phyloP scores from a whole-genome alignment of 169 alveolate species.

The Blepharisma undulans region DNA sequence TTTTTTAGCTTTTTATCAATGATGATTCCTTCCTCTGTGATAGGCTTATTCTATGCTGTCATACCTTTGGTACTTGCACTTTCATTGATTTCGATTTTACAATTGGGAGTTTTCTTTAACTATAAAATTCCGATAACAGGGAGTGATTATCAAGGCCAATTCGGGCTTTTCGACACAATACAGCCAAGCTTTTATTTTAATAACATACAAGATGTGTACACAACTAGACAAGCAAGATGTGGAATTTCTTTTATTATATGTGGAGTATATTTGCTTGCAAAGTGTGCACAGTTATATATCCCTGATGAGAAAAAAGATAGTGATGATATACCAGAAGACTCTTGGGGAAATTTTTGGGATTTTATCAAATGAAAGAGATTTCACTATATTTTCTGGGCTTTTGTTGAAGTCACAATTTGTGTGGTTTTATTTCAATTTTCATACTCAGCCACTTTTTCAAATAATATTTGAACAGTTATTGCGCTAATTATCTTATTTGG shows the following conservation, averaged over 20 bases:
- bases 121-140: constrained; percentile 27
- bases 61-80: constrained; percentile 53
- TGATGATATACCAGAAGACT: constrained; percentile 46
- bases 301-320: constrained; percentile 48
- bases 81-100: constrained; percentile 43
- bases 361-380: constrained; percentile 71
- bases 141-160: not conserved
- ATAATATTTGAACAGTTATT: constrained; percentile 69
- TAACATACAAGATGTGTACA: not conserved
- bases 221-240: constrained; percentile 62
- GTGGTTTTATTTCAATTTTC: constrained; percentile 62
- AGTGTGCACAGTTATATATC: constrained; percentile 46
- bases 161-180: not conserved
- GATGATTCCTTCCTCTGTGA: constrained; percentile 60
- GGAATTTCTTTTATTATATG: constrained; percentile 58
- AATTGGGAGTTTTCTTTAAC: constrained; percentile 55
- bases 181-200: not conserved
- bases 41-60: constrained; percentile 53
- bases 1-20: constrained; percentile 59
- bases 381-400: constrained; percentile 53
- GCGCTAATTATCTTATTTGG: constrained; percentile 56
- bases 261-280: constrained; percentile 52
- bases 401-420: constrained; percentile 48
- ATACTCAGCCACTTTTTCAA: constrained; percentile 58
- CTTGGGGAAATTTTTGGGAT: constrained; percentile 76